Conservation (phyloP, 2,329 filamentous ascomycete genomes). For the Cytospora mali region DNA sequence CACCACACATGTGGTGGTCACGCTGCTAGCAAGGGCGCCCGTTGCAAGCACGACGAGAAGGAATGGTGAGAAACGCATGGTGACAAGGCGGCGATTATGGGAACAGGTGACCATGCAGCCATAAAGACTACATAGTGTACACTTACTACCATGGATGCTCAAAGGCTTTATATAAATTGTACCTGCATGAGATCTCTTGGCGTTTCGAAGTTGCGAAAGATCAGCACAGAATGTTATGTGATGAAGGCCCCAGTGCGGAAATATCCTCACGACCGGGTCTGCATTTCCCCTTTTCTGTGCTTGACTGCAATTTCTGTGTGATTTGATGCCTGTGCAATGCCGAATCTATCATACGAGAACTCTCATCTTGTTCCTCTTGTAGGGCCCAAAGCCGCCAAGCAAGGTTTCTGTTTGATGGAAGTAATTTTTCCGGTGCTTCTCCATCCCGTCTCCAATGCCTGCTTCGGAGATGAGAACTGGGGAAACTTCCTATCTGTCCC, state of each 20-base stretch:
- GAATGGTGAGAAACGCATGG: not conserved
- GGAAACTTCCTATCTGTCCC: too few relatives aligned
- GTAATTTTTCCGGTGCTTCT: not conserved
- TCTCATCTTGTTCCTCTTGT: not conserved
- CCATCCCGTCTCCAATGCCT: not conserved
- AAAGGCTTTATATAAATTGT: not conserved
- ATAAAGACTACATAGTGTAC: too few relatives aligned
- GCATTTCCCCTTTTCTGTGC: not conserved
- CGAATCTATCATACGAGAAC: not conserved
- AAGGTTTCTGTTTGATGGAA: not conserved
- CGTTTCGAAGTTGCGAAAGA: not conserved
- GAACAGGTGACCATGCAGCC: too few relatives aligned
- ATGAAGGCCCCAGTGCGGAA: not conserved
- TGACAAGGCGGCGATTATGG: not conserved
- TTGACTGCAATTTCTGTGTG: not conserved
- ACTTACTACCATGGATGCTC: not conserved
- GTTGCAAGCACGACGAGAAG: not conserved
- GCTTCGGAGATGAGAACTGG: too few relatives aligned
- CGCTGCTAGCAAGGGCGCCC: not conserved
- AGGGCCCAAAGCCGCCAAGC: not conserved
- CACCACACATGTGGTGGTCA: conserved; percentile 24
- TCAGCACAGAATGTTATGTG: not conserved
- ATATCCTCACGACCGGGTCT: not conserved
- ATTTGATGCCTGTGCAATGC: not conserved
- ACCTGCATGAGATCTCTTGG: not conserved